Conservation (phyloP, 169 alveolate species). For the Theileria orientalis region DNA sequence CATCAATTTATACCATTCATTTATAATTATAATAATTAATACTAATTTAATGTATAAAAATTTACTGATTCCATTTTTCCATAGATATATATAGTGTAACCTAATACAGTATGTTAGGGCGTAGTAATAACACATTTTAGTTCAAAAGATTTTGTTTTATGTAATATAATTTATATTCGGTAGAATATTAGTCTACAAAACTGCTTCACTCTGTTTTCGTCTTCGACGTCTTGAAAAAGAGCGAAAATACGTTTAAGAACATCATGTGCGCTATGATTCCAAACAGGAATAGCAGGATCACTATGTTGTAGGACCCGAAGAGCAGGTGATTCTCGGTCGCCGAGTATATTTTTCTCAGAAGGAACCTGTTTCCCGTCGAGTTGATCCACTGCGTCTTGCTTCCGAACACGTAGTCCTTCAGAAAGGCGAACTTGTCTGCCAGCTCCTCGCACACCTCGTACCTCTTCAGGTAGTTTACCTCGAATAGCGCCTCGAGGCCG, state of each 20-base stretch:
- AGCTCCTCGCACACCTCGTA: neutral
- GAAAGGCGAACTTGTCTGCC: slow-evolving; percentile 7
- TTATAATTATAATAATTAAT: too few species aligned
- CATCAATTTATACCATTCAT: too few species aligned
- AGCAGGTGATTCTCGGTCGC: slow-evolving; percentile 54
- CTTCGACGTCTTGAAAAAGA: neutral
- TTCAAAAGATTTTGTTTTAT: too few species aligned
- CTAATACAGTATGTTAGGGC: too few species aligned
- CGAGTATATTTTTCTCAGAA: slow-evolving; percentile 32
- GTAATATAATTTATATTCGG: too few species aligned
- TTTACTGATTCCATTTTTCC: too few species aligned
- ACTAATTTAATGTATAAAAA: too few species aligned
- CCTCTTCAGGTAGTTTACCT: neutral
- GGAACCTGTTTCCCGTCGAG: slow-evolving; percentile 25
- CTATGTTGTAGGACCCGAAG: slow-evolving; percentile 39
- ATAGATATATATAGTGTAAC: too few species aligned
- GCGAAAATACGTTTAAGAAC: slow-evolving; percentile 14
- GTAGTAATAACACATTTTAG: too few species aligned
- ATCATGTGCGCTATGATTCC: slow-evolving; percentile 28
- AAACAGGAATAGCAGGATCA: slow-evolving; percentile 32
- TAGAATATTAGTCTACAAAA: too few species aligned
- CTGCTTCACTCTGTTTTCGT: neutral
- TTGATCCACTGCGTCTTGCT: slow-evolving; percentile 17
- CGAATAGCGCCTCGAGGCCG: neutral
- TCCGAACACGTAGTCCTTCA: slow-evolving; percentile 19